Evolutionary conservation across 192 early-diverging fungal species (phyloP).

Genomic region (Thamnidium elegans): DNA sequence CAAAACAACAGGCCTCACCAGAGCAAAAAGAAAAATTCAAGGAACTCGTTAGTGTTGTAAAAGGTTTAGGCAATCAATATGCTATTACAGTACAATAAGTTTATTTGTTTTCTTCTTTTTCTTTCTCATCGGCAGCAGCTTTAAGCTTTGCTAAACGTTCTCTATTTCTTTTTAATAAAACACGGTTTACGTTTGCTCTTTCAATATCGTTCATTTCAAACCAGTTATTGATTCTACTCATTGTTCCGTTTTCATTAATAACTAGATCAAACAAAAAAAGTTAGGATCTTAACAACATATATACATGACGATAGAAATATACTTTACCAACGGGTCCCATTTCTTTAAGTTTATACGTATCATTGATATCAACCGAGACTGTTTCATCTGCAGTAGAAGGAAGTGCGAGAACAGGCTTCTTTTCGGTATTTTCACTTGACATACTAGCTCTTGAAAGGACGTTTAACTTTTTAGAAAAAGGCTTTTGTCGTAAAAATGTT

Average conservation of each 20-base stretch:
- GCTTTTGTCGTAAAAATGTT: too few relatives aligned
- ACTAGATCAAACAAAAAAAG: constrained; percentile 31
- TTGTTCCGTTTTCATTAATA: constrained; percentile 48
- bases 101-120: neutral
- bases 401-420: constrained; percentile 38
- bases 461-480: too few relatives aligned
- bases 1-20: constrained; percentile 25
- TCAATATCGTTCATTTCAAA: constrained; percentile 52
- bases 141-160: constrained; percentile 32
- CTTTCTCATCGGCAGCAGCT: constrained; percentile 1
- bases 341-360: constrained; percentile 39
- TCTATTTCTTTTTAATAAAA: constrained; percentile 46
- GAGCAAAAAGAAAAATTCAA: constrained; percentile 36
- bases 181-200: constrained; percentile 46
- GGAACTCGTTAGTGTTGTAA: constrained; percentile 15
- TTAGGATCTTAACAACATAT: neutral
- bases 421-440: neutral
- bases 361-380: constrained; percentile 38
- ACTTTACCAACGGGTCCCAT: constrained; percentile 47
- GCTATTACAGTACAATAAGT: constrained; percentile 16
- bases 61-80: constrained; percentile 20
- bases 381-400: constrained; percentile 37
- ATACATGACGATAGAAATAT: neutral
- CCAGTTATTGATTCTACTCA: constrained; percentile 54
- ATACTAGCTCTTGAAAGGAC: neutral